phyloP scores from a whole-genome alignment of 768 basidiomycete species.

The Lactifluus piperatus region DNA sequence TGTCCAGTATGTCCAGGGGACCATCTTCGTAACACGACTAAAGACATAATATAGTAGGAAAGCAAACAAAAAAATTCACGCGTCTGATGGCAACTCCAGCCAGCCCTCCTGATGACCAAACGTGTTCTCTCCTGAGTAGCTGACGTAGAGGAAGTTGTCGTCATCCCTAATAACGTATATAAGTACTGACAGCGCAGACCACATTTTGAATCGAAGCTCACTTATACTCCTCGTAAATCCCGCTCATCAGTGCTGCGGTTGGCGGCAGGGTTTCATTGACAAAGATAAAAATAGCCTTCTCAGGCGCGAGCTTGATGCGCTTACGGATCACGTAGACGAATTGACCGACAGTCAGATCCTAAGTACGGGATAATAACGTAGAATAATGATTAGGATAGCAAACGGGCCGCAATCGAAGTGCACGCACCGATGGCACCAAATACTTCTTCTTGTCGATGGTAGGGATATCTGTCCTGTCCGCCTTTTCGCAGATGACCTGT shows the following conservation, averaged over 20 bases:
- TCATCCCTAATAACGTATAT: conserved; percentile 64
- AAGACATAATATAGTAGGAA: conserved; percentile 14
- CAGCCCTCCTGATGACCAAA: conserved; percentile 44
- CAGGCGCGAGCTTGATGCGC: conserved; percentile 98
- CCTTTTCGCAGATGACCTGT: conserved; percentile 99
- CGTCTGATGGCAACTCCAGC: conserved; percentile 19
- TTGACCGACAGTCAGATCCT: conserved; percentile 97
- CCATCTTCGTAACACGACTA: conserved; percentile 9
- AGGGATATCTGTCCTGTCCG: conserved; percentile 95
- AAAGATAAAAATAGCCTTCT: conserved; percentile 99
- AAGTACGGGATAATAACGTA: background rate
- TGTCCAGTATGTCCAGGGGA: conserved; percentile 7
- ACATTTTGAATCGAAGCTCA: conserved; percentile 26
- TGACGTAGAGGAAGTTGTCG: conserved; percentile 97
- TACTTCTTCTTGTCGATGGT: conserved; percentile 99
- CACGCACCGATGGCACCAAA: conserved; percentile 85
- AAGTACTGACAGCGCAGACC: background rate
- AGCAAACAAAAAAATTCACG: conserved; percentile 5
- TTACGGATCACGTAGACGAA: conserved; percentile 99
- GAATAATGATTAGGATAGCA: conserved; percentile 7
- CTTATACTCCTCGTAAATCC: conserved; percentile 99
- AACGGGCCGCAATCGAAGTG: conserved; percentile 4
- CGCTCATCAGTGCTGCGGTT: conserved; percentile 96
- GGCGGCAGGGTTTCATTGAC: conserved; percentile 98
- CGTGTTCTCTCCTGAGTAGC: conserved; percentile 97